Percentiles rank a stretch among this genome's conserved stretches.
phyloP scores from a whole-genome alignment of 805 yeast species.

The Metschnikowia santaceciliae region DNA sequence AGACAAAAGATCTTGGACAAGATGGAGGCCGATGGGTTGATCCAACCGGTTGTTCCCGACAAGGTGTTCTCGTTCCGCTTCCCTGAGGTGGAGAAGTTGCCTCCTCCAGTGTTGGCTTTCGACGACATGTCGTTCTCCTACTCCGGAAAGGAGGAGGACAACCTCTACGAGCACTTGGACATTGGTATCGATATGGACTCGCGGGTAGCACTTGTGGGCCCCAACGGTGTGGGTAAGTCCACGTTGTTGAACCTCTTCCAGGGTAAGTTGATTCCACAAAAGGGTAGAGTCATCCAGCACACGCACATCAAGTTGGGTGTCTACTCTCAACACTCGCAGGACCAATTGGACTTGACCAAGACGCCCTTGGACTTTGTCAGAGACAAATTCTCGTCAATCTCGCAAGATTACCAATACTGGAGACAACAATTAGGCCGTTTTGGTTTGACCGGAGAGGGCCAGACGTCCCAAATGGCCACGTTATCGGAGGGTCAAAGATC shows the following conservation, averaged over 20 bases:
- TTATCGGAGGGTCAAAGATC: slow-evolving; percentile 99
- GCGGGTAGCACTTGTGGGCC: slow-evolving; percentile 95
- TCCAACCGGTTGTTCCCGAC: slow-evolving; percentile 89
- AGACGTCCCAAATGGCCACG: slow-evolving; percentile 98
- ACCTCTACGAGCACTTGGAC: slow-evolving; percentile 84
- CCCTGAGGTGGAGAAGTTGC: slow-evolving; percentile 93
- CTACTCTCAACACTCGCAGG: slow-evolving; percentile 98
- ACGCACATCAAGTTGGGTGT: slow-evolving; percentile 98
- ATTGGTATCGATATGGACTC: slow-evolving; percentile 99
- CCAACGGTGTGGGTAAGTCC: slow-evolving; percentile 98
- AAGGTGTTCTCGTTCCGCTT: slow-evolving; percentile 91
- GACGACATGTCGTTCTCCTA: slow-evolving; percentile 93
- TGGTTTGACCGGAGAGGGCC: slow-evolving; percentile 98
- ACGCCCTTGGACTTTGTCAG: slow-evolving; percentile 96
- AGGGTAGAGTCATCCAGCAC: slow-evolving; percentile 95
- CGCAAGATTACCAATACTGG: slow-evolving; percentile 99
- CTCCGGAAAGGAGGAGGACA: slow-evolving; percentile 76
- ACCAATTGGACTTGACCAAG: slow-evolving; percentile 93
- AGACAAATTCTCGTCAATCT: slow-evolving; percentile 81
- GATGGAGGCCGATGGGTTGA: slow-evolving; percentile 99
- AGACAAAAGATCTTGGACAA: slow-evolving; percentile 98
- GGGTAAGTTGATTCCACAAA: slow-evolving; percentile 84
- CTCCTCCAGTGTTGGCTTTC: slow-evolving; percentile 97
- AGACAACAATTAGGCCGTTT: slow-evolving; percentile 97
- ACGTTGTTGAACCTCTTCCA: slow-evolving; percentile 95